Conservation (phyloP, 441 rosid species). For the Aquilaria agallochum region DNA sequence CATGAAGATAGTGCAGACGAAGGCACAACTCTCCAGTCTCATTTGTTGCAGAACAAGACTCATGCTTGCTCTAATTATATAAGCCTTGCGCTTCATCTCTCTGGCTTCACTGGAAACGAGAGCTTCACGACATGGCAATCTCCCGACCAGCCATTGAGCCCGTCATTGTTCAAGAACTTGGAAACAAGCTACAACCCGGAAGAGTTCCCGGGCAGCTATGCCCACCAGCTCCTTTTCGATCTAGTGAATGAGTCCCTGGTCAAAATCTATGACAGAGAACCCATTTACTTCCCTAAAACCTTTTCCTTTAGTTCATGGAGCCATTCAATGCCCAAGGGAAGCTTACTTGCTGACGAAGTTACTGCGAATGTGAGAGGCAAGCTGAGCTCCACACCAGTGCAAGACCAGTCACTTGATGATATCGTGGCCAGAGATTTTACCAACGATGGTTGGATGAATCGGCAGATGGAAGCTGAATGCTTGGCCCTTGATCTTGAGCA, state of each 20-base stretch:
- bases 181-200: conserved; percentile 16
- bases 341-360: conserved; percentile 47
- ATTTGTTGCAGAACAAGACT: conserved; percentile 13
- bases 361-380: conserved; percentile 55
- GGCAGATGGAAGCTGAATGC: conserved; percentile 51
- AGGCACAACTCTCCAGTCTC: conserved; percentile 8
- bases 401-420: conserved; percentile 52
- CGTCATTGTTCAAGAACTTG: conserved; percentile 46
- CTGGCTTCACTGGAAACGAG: conserved; percentile 53
- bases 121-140: conserved; percentile 46
- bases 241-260: conserved; percentile 53
- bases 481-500: conserved; percentile 77
- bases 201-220: conserved; percentile 11
- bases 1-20: conserved; percentile 15
- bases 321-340: conserved; percentile 35
- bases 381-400: conserved; percentile 19
- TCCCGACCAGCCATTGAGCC: conserved; percentile 63
- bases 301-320: conserved; percentile 24
- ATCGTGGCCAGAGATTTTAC: conserved; percentile 49
- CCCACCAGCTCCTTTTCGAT: conserved; percentile 61
- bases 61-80: conserved; percentile 49
- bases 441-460: conserved; percentile 61
- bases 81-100: conserved; percentile 45
- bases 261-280: conserved; percentile 34
- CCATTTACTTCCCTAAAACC: conserved; percentile 56